Evolutionary conservation across 345 rosid genomes (phyloP).

Genomic region (Ricinus communis): DNA sequence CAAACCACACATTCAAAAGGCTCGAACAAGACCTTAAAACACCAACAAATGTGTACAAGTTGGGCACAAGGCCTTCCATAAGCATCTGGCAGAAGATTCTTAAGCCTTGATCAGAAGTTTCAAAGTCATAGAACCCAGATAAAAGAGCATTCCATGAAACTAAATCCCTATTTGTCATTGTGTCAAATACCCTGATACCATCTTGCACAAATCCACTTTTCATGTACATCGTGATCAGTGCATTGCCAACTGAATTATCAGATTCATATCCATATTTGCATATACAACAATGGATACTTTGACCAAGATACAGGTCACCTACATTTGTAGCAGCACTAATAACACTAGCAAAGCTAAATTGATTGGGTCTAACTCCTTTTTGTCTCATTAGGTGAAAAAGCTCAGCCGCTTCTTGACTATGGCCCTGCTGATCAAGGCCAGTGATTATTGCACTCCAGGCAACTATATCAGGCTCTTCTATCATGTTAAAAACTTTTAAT

Average conservation of each 20-base stretch:
- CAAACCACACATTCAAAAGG: constrained; percentile 29
- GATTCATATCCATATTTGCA: constrained; percentile 39
- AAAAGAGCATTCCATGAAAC: constrained; percentile 47
- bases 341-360: constrained; percentile 35
- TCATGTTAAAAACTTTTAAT: constrained; percentile 34
- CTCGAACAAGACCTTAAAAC: constrained; percentile 38
- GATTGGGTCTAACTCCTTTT: constrained; percentile 41
- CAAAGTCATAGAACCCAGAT: constrained; percentile 28
- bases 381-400: constrained; percentile 40
- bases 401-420: constrained; percentile 31
- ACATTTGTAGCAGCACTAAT: constrained; percentile 31
- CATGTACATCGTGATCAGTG: constrained; percentile 48
- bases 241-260: constrained; percentile 36
- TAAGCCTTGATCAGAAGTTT: constrained; percentile 29
- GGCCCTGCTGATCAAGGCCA: constrained; percentile 41
- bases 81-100: constrained; percentile 39
- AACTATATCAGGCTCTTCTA: constrained; percentile 39
- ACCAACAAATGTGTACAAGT: constrained; percentile 29
- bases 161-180: constrained; percentile 32
- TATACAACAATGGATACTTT: constrained; percentile 42
- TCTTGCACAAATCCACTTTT: constrained; percentile 27
- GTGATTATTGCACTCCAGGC: constrained; percentile 46
- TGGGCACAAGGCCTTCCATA: constrained; percentile 35
- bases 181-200: constrained; percentile 39
- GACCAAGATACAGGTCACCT: constrained; percentile 30